These are phyloP conservation scores for Botrytis medusae DNA, from an alignment of 2,329 filamentous ascomycete species.

Conservation along the genomic window DNA sequence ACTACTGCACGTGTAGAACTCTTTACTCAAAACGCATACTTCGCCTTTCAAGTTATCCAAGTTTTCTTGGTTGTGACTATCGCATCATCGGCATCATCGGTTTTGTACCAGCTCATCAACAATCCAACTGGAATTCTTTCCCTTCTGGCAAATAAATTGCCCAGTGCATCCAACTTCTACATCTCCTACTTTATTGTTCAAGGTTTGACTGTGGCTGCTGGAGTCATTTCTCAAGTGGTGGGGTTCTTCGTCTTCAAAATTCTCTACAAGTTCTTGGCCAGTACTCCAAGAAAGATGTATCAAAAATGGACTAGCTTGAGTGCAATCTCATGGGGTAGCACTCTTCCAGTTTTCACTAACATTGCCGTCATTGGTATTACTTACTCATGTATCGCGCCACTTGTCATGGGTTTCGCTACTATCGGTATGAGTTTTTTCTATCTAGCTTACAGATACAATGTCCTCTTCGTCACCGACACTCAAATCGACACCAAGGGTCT, in stretches of 20 bases:
- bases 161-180: conserved; percentile 89
- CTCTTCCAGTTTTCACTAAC: conserved; percentile 79
- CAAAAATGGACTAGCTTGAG: conserved; percentile 72
- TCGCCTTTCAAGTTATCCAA: conserved; percentile 85
- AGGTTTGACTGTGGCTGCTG: conserved; percentile 75
- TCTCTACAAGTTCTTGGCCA: conserved; percentile 71
- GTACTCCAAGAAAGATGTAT: conserved; percentile 79
- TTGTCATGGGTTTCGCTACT: conserved; percentile 79
- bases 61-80: conserved; percentile 88
- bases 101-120: conserved; percentile 60
- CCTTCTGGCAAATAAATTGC: conserved; percentile 72
- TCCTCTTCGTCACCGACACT: conserved; percentile 82
- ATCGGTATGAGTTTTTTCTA: conserved; percentile 80
- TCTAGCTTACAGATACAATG: conserved; percentile 84
- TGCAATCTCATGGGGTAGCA: conserved; percentile 78
- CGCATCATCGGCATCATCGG: conserved; percentile 74
- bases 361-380: conserved; percentile 78
- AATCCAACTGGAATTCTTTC: conserved; percentile 61
- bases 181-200: conserved; percentile 94
- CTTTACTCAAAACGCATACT: conserved; percentile 89
- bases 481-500: conserved; percentile 84
- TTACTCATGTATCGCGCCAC: conserved; percentile 82
- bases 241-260: conserved; percentile 74
- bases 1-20: conserved; percentile 79
- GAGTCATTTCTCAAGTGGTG: conserved; percentile 69